phyloP scores from a whole-genome alignment of 208 protist genomes.

The Naegleria lovaniensis region DNA sequence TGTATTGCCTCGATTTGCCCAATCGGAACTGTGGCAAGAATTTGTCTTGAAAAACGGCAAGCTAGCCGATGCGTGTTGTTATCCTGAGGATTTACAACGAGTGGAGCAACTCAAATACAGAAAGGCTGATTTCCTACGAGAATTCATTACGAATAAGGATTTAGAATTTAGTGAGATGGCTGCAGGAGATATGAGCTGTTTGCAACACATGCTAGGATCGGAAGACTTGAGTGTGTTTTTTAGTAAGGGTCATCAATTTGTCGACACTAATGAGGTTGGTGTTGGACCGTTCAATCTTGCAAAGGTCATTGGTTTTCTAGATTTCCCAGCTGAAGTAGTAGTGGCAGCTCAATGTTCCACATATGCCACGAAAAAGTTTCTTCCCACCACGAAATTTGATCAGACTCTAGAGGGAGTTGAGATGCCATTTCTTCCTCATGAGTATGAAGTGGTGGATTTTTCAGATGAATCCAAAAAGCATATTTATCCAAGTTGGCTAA shows the following conservation, averaged over 20 bases:
- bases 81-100: not conserved
- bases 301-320: not conserved
- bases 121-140: not conserved
- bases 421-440: not conserved
- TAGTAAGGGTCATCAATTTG: not conserved
- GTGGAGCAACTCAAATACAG: not conserved
- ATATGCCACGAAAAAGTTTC: not conserved
- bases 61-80: not conserved
- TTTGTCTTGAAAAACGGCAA: not conserved
- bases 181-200: not conserved
- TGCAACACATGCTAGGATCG: not conserved
- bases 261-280: not conserved
- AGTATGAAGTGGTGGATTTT: not conserved
- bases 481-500: too few species aligned
- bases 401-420: not conserved
- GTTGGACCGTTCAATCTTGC: not conserved
- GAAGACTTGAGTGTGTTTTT: not conserved
- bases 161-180: not conserved
- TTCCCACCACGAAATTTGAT: not conserved
- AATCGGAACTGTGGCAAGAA: not conserved
- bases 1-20: not conserved
- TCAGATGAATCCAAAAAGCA: not conserved
- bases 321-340: not conserved
- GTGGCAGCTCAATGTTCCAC: not conserved
- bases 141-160: not conserved